phyloP scores from a whole-genome alignment of 1,284 basidiomycete species.

The Naganishia sp. region DNA sequence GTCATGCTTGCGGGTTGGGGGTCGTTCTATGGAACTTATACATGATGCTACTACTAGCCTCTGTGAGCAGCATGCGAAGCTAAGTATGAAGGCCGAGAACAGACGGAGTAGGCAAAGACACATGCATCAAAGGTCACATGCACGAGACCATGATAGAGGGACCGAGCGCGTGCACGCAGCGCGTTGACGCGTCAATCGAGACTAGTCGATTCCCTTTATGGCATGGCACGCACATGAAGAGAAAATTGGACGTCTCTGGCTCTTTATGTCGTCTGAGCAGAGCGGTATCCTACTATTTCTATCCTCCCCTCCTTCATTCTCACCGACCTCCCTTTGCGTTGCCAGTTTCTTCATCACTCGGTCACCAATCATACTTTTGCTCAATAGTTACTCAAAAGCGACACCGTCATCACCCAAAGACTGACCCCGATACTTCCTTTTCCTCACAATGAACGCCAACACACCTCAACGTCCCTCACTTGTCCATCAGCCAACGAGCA shows the following conservation, averaged over 20 bases:
- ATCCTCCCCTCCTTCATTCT: neutral
- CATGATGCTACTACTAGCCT: no score
- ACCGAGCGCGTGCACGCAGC: neutral
- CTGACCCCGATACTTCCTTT: neutral
- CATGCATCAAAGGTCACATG: no score
- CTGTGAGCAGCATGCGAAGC: no score
- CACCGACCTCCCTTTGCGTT: neutral
- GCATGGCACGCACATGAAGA: conserved; percentile 4
- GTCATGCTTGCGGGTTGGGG: neutral
- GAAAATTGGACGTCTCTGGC: neutral
- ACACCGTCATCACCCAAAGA: neutral
- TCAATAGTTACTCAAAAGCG: neutral
- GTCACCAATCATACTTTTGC: neutral
- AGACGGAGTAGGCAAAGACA: no score
- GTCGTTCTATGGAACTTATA: no score
- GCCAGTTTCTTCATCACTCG: neutral
- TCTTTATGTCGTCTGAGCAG: no score
- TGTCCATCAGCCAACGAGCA: conserved; percentile 17
- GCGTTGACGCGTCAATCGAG: no score
- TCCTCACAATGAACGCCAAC: conserved; percentile 13
- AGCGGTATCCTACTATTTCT: no score
- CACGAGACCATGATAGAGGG: neutral
- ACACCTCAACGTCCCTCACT: conserved; percentile 25
- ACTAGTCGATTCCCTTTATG: no score
- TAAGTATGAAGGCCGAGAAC: no score